Base-by-base conservation (phyloP, 2,329 filamentous ascomycete genomes). In the Ascochyta viciae-villosae region DNA sequence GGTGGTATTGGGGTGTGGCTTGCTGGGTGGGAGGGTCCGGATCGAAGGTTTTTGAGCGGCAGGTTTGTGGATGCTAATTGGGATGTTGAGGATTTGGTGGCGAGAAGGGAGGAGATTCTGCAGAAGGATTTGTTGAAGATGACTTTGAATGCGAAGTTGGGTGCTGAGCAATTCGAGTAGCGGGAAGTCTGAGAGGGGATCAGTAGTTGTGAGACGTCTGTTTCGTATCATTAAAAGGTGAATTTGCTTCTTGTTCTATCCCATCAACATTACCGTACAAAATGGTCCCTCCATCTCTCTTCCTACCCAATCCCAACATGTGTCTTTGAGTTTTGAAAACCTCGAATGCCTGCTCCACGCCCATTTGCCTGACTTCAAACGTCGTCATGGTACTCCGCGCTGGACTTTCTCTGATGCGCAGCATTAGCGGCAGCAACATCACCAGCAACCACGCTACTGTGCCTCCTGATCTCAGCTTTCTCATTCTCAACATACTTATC, bases 401-500 rank as follows among this genome's bases (percentile, higher is more conserved):
- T 33, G 10, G 13, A 31, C 29, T 53, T 57, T 16, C 40, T 29
- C 19, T 41, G 39, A 29, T 49, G 19, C 16, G 49, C 45, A 13
- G 26, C 54, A 47, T 63, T 63, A 3, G 63, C 65, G 23, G 59
- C 59, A 22, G 37, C 43, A 7, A 63, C 50, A 37, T 64, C 58
- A n/a, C 47, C 54, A 3, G 63, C 44, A 9, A 61, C 58, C 26
- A 68, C 53, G 42, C 67, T 68, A 33, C 65, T 68, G 37, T 68
- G 60, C 41, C 67, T 50, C 16, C 65, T 58, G 2, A 62, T 53
- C 27, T 68, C 63, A 15, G 58, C 55, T 37, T 79, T 67, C 55
- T 83, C 79, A 22, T 73, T 72, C 54, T 82, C 74, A 9, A 80
- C 72, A 48, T 78, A 83, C 50, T 76, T 74, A 24, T 74, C 58